These are phyloP conservation scores for Talaromyces liani DNA, from an alignment of 495 filamentous ascomycete species.

Conservation along the genomic window DNA sequence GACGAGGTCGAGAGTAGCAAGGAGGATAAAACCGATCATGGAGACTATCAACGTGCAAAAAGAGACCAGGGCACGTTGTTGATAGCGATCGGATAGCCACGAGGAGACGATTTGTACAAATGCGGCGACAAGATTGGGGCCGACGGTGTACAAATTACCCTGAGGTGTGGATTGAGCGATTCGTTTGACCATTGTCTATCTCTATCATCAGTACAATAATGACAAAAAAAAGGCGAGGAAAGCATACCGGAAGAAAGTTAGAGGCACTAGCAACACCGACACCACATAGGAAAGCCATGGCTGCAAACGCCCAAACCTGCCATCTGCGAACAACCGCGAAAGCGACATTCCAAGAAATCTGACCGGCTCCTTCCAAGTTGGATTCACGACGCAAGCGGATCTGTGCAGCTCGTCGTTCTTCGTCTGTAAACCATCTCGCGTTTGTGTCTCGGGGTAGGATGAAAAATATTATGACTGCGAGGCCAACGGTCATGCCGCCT, in stretches of 20 bases:
- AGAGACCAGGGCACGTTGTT: conserved; percentile 3
- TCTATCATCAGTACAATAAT: background rate
- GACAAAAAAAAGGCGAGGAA: background rate
- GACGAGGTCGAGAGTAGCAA: conserved; percentile 6
- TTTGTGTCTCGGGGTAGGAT: conserved; percentile 31
- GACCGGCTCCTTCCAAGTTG: background rate
- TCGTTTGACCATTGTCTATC: conserved; percentile 3
- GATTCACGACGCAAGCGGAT: conserved; percentile 18
- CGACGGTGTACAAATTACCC: conserved; percentile 1
- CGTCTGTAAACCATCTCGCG: conserved; percentile 23
- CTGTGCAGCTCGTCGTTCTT: conserved; percentile 28
- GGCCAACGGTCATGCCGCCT: conserved; percentile 31
- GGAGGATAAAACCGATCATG: conserved; percentile 5
- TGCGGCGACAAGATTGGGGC: conserved; percentile 3
- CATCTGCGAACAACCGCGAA: background rate
- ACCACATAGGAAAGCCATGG: conserved; percentile 2
- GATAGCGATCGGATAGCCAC: conserved; percentile 5
- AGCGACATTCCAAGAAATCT: conserved; percentile 1
- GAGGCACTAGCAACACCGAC: conserved; percentile 4
- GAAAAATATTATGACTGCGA: conserved; percentile 31
- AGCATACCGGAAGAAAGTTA: conserved; percentile 3
- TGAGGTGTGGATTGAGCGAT: conserved; percentile 2
- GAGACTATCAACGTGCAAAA: conserved; percentile 1
- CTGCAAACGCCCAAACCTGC: conserved; percentile 4
- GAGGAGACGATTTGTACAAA: conserved; percentile 3